Evolutionary conservation across 2,329 filamentous ascomycete genomes (phyloP).

Genomic region (Aureobasidium mangrovei): DNA sequence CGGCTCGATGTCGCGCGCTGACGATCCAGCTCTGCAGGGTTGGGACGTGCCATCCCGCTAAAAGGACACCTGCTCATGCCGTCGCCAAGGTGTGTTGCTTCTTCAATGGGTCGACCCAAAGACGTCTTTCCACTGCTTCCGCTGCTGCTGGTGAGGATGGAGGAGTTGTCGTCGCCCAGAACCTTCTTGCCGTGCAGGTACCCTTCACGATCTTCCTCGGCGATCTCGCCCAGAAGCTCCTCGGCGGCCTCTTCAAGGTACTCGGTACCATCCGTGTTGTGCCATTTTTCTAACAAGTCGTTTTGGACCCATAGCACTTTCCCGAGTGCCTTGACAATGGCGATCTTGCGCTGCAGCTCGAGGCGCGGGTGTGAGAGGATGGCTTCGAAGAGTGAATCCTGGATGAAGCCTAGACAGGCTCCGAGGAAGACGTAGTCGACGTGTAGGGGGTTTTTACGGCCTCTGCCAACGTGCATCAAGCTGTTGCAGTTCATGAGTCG

Average conservation of each 20-base stretch:
- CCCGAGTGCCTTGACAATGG: conserved; percentile 63
- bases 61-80: conserved; percentile 9
- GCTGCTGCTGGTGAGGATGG: neutral
- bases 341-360: conserved; percentile 58
- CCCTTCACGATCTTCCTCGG: conserved; percentile 2
- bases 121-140: conserved; percentile 10
- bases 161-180: neutral
- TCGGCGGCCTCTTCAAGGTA: neutral
- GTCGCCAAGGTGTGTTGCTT: conserved; percentile 8
- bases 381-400: conserved; percentile 68
- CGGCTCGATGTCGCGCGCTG: conserved; percentile 5
- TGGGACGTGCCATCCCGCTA: neutral
- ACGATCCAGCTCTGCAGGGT: neutral
- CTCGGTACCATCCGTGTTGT: conserved; percentile 27
- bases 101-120: conserved; percentile 12
- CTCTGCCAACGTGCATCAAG: conserved; percentile 74
- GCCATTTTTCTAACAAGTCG: conserved; percentile 77
- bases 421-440: conserved; percentile 76
- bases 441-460: conserved; percentile 61
- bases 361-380: conserved; percentile 63
- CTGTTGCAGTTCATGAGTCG: conserved; percentile 26
- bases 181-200: conserved; percentile 9
- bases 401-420: conserved; percentile 62
- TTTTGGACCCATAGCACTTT: conserved; percentile 88
- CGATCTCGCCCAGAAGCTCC: neutral